phyloP scores from a whole-genome alignment of 306 rosid genomes.

The Carpinus fangiana region DNA sequence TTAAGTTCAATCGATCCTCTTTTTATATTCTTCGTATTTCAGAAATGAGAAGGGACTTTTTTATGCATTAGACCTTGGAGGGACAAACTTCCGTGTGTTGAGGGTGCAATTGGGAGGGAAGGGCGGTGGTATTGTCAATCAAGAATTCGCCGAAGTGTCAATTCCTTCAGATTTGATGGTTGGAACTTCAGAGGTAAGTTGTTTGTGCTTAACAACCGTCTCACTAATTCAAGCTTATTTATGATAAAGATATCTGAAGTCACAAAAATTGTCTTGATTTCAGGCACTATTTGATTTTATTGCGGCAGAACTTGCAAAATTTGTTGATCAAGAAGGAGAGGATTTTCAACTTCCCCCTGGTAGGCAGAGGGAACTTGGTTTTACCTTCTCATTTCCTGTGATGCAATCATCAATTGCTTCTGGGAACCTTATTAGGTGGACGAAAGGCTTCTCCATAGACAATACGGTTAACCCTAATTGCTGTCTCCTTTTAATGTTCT shows the following conservation, averaged over 20 bases:
- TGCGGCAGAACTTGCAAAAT: conserved; percentile 70
- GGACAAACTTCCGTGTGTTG: conserved; percentile 89
- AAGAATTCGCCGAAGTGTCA: conserved; percentile 72
- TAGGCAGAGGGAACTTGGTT: conserved; percentile 94
- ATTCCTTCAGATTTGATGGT: conserved; percentile 93
- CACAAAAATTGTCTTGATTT: conserved; percentile 9
- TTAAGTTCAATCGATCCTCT: no score
- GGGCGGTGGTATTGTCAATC: conserved; percentile 49
- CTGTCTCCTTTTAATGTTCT: conserved; percentile 25
- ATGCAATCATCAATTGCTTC: conserved; percentile 83
- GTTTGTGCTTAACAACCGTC: no score
- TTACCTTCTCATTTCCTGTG: conserved; percentile 96
- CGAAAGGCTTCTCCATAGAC: conserved; percentile 85
- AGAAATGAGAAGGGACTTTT: conserved; percentile 88
- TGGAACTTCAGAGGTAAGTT: conserved; percentile 75
- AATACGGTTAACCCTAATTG: conserved; percentile 51
- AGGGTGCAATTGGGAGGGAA: conserved; percentile 88
- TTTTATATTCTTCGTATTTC: no score
- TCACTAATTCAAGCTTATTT: conserved; percentile 23
- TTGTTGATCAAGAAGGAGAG: conserved; percentile 78
- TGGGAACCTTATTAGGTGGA: conserved; percentile 89
- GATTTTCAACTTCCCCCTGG: conserved; percentile 74
- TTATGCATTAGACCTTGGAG: conserved; percentile 97
- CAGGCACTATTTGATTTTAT: conserved; percentile 91
- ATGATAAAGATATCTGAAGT: conserved; percentile 10